phyloP scores from a whole-genome alignment of 2,329 filamentous ascomycete species.

The Taxawa tesnikishii region DNA sequence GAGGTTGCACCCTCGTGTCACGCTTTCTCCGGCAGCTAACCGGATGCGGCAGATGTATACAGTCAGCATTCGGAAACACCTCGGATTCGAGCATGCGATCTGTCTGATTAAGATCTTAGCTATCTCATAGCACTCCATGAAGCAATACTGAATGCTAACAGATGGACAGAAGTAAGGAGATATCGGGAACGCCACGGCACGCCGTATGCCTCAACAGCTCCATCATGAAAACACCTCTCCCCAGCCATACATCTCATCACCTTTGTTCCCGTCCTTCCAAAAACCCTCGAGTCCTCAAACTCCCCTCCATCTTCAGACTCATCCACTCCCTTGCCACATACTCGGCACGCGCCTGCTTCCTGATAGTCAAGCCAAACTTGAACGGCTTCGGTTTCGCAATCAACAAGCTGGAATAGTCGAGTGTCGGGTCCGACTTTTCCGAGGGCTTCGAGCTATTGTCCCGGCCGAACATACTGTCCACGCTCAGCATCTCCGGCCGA shows the following conservation, averaged over 20 bases:
- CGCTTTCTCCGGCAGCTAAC: too few relatives aligned
- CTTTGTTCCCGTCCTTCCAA: conserved; percentile 21
- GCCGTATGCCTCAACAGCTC: too few relatives aligned
- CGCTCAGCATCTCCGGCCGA: not conserved
- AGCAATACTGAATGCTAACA: too few relatives aligned
- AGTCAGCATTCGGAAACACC: too few relatives aligned
- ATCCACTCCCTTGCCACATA: conserved; percentile 22
- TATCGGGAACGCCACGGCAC: too few relatives aligned
- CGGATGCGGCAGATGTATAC: too few relatives aligned
- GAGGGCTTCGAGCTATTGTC: not conserved
- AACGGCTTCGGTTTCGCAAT: conserved; percentile 35
- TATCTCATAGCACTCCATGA: too few relatives aligned
- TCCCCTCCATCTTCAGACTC: conserved; percentile 25
- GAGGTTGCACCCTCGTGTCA: too few relatives aligned
- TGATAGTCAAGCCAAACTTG: conserved; percentile 26
- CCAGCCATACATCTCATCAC: conserved; percentile 14
- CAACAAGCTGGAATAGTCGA: conserved; percentile 30
- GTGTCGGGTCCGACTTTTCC: conserved; percentile 25
- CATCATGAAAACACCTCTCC: too few relatives aligned
- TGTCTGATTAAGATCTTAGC: too few relatives aligned
- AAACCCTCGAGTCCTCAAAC: conserved; percentile 22
- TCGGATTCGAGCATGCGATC: too few relatives aligned
- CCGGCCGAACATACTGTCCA: conserved; percentile 3
- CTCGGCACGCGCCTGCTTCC: conserved; percentile 18
- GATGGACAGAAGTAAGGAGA: too few relatives aligned